A percentile compares a stretch with the other conserved stretches of the same genome.
Conservation (phyloP, 306 rosid genomes). For the Crataegus laevigata region DNA sequence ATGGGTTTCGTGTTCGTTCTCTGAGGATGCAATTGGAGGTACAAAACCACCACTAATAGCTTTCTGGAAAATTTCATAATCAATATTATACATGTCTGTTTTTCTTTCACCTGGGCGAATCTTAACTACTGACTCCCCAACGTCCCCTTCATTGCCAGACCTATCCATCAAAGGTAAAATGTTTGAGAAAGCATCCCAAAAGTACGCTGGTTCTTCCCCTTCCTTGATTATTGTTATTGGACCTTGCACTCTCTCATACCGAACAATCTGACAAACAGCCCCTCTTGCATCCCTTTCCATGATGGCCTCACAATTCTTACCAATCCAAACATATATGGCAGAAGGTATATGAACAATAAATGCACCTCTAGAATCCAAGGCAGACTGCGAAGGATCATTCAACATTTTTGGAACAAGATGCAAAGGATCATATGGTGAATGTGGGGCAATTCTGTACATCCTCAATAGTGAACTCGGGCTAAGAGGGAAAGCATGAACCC, state of each 20-base stretch:
- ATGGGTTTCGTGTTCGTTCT: slow-evolving; percentile 75
- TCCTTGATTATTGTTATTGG: slow-evolving; percentile 59
- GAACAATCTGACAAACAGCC: slow-evolving; percentile 89
- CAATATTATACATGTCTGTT: slow-evolving; percentile 60
- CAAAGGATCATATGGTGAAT: slow-evolving; percentile 92
- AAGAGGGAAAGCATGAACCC: slow-evolving; percentile 95
- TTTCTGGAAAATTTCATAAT: slow-evolving; percentile 79
- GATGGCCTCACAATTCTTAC: slow-evolving; percentile 67
- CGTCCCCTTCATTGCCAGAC: slow-evolving; percentile 35
- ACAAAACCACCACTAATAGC: slow-evolving; percentile 89
- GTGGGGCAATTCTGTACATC: slow-evolving; percentile 90
- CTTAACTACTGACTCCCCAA: slow-evolving; percentile 26
- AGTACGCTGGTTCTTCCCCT: slow-evolving; percentile 67
- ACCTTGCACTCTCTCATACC: slow-evolving; percentile 88
- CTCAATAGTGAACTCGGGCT: slow-evolving; percentile 97
- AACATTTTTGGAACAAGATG: slow-evolving; percentile 98
- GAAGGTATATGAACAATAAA: slow-evolving; percentile 75
- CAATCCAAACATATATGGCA: slow-evolving; percentile 91
- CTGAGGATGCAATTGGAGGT: slow-evolving; percentile 81
- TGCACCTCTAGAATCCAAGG: slow-evolving; percentile 92
- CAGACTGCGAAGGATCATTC: slow-evolving; percentile 60
- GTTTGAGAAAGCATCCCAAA: slow-evolving; percentile 77
- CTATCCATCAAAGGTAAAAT: slow-evolving; percentile 78
- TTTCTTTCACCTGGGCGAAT: slow-evolving; percentile 52
- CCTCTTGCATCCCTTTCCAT: slow-evolving; percentile 98